A percentile compares a stretch with the other conserved stretches of the same genome.
Conservation (phyloP, 148 eudicot species). For the Vaccinium myrtillus region DNA sequence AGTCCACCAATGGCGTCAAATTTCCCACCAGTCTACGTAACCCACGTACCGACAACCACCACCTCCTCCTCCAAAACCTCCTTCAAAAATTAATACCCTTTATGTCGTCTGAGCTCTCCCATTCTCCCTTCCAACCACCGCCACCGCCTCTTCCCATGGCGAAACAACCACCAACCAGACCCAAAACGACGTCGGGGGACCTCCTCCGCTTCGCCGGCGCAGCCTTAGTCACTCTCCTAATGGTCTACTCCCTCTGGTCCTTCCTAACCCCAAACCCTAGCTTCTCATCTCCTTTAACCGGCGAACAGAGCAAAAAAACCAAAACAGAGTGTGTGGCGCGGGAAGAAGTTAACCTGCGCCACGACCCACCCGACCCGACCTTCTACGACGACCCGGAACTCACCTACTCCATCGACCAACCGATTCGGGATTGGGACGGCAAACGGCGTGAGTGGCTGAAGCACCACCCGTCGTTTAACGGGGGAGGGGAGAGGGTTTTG, state of each 20-base stretch:
- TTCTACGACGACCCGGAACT: conserved; percentile 47
- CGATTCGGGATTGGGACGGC: conserved; percentile 65
- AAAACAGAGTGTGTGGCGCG: too few relatives aligned
- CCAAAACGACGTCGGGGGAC: conserved; percentile 37
- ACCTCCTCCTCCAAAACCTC: neutral
- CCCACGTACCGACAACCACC: neutral
- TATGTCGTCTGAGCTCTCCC: conserved; percentile 1
- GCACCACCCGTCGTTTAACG: conserved; percentile 42
- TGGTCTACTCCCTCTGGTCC: conserved; percentile 57
- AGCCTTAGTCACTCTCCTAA: conserved; percentile 37
- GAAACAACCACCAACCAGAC: conserved; percentile 22
- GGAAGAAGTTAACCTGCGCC: conserved; percentile 1
- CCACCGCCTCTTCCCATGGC: conserved; percentile 27
- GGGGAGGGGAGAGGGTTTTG: conserved; percentile 35
- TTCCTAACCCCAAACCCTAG: conserved; percentile 27
- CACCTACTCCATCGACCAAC: conserved; percentile 43
- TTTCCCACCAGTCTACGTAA: neutral
- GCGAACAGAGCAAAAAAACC: neutral
- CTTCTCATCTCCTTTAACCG: conserved; percentile 6
- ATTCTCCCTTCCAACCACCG: neutral
- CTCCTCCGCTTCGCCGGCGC: conserved; percentile 35
- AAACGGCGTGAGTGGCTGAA: conserved; percentile 60
- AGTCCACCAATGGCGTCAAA: neutral
- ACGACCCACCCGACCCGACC: conserved; percentile 26
- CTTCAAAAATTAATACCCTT: neutral